A percentile compares a stretch with the other conserved stretches of the same genome.
Evolutionary conservation across 2,329 filamentous ascomycete genomes (phyloP).

Genomic region (Epichloe typhina): DNA sequence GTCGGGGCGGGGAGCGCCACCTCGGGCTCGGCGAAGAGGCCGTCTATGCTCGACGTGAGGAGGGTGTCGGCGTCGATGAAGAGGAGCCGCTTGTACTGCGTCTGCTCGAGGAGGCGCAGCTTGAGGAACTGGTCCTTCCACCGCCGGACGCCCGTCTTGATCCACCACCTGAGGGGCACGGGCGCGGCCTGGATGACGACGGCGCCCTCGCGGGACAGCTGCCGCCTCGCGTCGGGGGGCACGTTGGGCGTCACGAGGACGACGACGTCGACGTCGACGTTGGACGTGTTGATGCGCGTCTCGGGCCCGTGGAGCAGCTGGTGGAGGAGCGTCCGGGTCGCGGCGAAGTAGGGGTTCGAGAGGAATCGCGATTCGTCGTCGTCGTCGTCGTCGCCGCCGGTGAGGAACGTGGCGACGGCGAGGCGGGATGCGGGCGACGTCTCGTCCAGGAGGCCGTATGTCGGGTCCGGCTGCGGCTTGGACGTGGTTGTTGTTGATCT

Average conservation of each 20-base stretch:
- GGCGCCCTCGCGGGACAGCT: neutral
- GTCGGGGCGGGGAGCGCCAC: neutral
- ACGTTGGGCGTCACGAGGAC: too few species aligned
- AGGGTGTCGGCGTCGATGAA: conserved; percentile 31
- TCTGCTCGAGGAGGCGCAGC: conserved; percentile 27
- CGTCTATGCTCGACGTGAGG: conserved; percentile 21
- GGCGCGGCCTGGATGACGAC: conserved; percentile 11
- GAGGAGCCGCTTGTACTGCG: conserved; percentile 26
- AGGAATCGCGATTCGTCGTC: neutral
- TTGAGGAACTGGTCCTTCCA: conserved; percentile 31
- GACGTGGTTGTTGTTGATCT: too few species aligned
- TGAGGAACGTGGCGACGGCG: conserved; percentile 2
- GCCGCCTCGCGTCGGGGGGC: neutral
- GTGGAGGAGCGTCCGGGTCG: too few species aligned
- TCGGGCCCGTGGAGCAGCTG: conserved; percentile 20
- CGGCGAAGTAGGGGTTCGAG: conserved; percentile 17
- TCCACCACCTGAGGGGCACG: conserved; percentile 16
- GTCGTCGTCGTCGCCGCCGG: neutral
- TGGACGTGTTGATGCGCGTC: conserved; percentile 17
- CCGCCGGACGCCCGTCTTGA: conserved; percentile 20
- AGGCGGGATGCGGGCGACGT: neutral
- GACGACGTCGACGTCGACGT: neutral
- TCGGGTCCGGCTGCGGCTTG: neutral
- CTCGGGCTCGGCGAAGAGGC: neutral
- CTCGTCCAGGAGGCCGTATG: neutral